Percentiles rank a stretch among this genome's conserved stretches.
These are phyloP conservation scores for Solanum lycopersicoides DNA, from an alignment of 257 asterid species.

Conservation along the genomic window DNA sequence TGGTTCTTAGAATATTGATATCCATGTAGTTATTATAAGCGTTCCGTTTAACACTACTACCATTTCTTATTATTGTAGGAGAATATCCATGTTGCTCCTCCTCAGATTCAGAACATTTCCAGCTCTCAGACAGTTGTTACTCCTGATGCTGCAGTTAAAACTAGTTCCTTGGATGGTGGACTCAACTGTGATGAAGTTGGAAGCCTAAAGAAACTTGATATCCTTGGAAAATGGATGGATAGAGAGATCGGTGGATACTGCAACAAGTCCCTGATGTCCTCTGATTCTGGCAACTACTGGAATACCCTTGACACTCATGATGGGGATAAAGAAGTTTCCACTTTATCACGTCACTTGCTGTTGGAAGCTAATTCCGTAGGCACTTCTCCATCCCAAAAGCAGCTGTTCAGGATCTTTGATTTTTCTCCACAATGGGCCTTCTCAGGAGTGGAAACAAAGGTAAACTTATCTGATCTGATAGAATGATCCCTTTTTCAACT, in stretches of 20 bases:
- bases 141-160: neutral
- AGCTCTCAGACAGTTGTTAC: neutral
- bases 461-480: neutral
- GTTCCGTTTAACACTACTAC: neutral
- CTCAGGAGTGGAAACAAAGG: conserved; percentile 17
- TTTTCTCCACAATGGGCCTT: conserved; percentile 20
- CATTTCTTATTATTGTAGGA: neutral
- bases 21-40: neutral
- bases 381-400: conserved; percentile 12
- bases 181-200: neutral
- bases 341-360: conserved; percentile 10
- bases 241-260: conserved; percentile 11
- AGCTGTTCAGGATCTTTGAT: conserved; percentile 13
- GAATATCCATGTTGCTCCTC: neutral
- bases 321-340: conserved; percentile 8
- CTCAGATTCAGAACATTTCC: neutral
- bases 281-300: conserved; percentile 14
- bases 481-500: neutral
- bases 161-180: conserved; percentile 1
- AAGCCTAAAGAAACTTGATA: conserved; percentile 12
- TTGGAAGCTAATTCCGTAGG: conserved; percentile 4
- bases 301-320: conserved; percentile 7
- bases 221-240: conserved; percentile 20
- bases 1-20: neutral
- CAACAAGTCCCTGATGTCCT: conserved; percentile 6